These are phyloP conservation scores for Eucalyptus tenuipes DNA, from an alignment of 345 rosid genomes.

Conservation along the genomic window DNA sequence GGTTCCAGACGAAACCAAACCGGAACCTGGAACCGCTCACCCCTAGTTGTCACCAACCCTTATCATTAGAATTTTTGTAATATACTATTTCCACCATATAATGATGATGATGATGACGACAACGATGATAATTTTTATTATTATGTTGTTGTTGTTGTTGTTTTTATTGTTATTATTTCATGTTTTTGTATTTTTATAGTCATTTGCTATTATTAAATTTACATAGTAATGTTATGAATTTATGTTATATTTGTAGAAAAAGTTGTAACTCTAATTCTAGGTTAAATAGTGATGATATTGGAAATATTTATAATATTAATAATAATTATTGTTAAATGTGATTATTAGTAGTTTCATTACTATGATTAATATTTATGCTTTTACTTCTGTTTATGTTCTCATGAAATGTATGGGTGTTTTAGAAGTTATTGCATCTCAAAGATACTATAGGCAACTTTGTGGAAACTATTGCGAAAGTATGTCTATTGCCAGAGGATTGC, in stretches of 20 bases:
- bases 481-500: background rate
- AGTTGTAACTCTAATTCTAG: background rate
- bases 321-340: background rate
- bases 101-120: accelerated
- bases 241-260: background rate
- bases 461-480: background rate
- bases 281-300: background rate
- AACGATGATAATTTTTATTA: too few species aligned
- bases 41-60: background rate
- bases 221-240: background rate
- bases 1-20: too few species aligned
- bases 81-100: background rate
- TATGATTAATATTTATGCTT: background rate
- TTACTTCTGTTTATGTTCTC: background rate
- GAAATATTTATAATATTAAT: background rate
- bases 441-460: background rate
- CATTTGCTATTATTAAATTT: background rate
- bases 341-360: background rate
- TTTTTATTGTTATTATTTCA: background rate
- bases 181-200: background rate
- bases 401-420: background rate
- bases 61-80: background rate
- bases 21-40: too few species aligned
- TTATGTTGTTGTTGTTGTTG: background rate
- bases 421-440: background rate